Evolutionary conservation across 768 basidiomycete species (phyloP).

Genomic region (Pleurotus citrinopileatus): DNA sequence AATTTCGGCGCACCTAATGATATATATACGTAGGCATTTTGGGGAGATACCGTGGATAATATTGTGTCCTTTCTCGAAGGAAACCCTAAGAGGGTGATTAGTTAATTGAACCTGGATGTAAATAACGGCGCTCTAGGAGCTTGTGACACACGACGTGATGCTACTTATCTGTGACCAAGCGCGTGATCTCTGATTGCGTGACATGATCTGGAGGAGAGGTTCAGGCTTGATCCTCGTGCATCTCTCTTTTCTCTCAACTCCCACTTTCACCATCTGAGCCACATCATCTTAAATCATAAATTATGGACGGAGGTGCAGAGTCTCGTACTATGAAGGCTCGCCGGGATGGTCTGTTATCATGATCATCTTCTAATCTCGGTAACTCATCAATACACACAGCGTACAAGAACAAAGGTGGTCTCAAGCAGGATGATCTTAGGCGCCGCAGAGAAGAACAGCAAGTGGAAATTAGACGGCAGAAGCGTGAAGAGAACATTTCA

Average conservation of each 20-base stretch:
- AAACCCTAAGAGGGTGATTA: constrained; percentile 19
- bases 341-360: constrained; percentile 56
- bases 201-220: neutral
- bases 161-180: neutral
- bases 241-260: constrained; percentile 16
- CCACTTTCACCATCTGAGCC: constrained; percentile 23
- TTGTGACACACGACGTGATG: neutral
- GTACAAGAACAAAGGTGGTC: constrained; percentile 88
- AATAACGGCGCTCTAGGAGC: neutral
- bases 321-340: constrained; percentile 75
- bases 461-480: constrained; percentile 97
- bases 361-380: constrained; percentile 23
- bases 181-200: constrained; percentile 7
- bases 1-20: neutral
- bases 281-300: constrained; percentile 20
- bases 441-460: constrained; percentile 97
- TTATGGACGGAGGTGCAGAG: constrained; percentile 45
- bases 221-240: constrained; percentile 9
- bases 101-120: neutral
- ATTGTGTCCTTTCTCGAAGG: constrained; percentile 53
- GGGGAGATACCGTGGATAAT: constrained; percentile 54
- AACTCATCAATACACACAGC: constrained; percentile 51
- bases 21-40: constrained; percentile 38
- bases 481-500: constrained; percentile 97
- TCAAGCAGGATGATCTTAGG: constrained; percentile 91